phyloP scores from a whole-genome alignment of 331 rosid species.

The Erythrophleum ivorense region DNA sequence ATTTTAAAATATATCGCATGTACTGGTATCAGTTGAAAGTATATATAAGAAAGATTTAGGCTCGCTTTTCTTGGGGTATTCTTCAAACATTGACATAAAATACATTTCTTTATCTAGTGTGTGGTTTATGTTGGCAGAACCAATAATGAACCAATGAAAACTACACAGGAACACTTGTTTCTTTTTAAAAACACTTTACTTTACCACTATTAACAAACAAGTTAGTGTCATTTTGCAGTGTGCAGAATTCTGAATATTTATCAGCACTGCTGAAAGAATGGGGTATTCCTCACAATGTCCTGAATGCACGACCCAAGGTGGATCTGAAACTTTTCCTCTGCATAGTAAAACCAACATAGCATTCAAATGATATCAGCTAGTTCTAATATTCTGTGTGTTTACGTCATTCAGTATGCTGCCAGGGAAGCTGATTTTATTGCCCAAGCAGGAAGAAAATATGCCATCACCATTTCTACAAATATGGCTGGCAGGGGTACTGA shows the following conservation, averaged over 20 bases:
- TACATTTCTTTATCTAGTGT: too few species aligned
- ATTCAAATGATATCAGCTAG: conserved; percentile 29
- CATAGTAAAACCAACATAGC: too few species aligned
- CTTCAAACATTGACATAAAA: too few species aligned
- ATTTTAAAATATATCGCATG: too few species aligned
- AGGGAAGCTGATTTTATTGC: conserved; percentile 92
- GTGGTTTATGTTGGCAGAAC: too few species aligned
- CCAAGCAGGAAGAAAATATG: conserved; percentile 88
- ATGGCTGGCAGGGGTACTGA: conserved; percentile 99
- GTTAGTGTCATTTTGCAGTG: too few species aligned
- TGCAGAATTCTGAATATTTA: conserved; percentile 85
- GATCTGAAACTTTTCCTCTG: conserved; percentile 43
- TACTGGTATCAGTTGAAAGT: too few species aligned
- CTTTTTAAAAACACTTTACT: conserved; percentile 40
- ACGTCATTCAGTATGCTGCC: conserved; percentile 73
- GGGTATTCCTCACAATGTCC: conserved; percentile 82
- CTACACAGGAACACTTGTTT: too few species aligned
- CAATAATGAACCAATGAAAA: too few species aligned
- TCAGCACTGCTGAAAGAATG: conserved; percentile 78
- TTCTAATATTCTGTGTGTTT: conserved; percentile 28
- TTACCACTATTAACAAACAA: too few species aligned
- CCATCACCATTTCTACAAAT: conserved; percentile 92
- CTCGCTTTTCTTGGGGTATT: too few species aligned
- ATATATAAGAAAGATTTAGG: too few species aligned
- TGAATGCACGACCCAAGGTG: conserved; percentile 96